Percentiles rank a stretch among this genome's conserved stretches.
These are phyloP conservation scores for Lasiosphaeria hispida DNA, from an alignment of 495 filamentous ascomycete species.

Conservation along the genomic window DNA sequence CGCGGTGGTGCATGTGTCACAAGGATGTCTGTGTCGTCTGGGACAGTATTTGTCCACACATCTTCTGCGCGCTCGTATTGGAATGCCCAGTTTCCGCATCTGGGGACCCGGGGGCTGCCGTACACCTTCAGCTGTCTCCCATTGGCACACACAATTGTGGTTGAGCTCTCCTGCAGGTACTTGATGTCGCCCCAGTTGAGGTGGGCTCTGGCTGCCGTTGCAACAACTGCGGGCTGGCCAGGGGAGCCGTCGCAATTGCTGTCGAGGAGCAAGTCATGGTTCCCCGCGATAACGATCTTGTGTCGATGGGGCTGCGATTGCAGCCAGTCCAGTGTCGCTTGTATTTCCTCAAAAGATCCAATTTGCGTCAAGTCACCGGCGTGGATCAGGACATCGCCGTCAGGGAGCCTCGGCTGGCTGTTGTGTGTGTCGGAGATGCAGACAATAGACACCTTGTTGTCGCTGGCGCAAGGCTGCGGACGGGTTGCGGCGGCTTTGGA, in stretches of 20 bases:
- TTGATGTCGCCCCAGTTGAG: conserved; percentile 47
- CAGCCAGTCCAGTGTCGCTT: conserved; percentile 70
- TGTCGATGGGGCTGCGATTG: conserved; percentile 59
- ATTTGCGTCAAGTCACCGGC: conserved; percentile 82
- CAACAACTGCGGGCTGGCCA: not conserved
- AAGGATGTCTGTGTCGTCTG: not conserved
- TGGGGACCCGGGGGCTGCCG: conserved; percentile 1
- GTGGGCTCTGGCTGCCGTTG: not conserved
- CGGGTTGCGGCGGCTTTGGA: not conserved
- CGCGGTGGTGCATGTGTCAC: conserved; percentile 3
- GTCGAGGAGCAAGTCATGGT: conserved; percentile 40
- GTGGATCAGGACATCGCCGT: conserved; percentile 82
- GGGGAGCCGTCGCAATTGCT: conserved; percentile 10
- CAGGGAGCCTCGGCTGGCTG: conserved; percentile 58
- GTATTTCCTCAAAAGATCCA: conserved; percentile 69
- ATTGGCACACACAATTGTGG: conserved; percentile 19
- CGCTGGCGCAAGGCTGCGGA: not conserved
- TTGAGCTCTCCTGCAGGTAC: conserved; percentile 42
- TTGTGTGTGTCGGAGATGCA: conserved; percentile 91
- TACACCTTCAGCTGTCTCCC: not conserved
- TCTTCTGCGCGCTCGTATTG: not conserved
- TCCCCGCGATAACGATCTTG: conserved; percentile 74
- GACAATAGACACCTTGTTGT: conserved; percentile 45
- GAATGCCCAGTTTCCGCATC: not conserved
- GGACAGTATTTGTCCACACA: not conserved